phyloP scores from a whole-genome alignment of 306 rosid genomes.

The Canavalia gladiata region DNA sequence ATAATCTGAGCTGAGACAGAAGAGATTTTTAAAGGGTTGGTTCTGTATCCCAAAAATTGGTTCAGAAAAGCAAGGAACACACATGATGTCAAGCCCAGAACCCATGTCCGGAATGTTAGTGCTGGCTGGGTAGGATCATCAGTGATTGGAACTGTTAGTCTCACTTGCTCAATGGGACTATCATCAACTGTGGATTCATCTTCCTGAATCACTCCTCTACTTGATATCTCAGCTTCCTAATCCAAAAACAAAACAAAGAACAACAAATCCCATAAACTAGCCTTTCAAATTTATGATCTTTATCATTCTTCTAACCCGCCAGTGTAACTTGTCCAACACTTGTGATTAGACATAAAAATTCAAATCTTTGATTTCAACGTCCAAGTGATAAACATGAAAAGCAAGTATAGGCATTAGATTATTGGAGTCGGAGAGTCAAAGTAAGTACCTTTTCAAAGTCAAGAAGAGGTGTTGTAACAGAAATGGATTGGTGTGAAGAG shows the following conservation, averaged over 20 bases:
- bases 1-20: conserved; percentile 82
- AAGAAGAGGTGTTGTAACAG: conserved; percentile 78
- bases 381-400: background rate
- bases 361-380: too few relatives aligned
- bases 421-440: conserved; percentile 3
- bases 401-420: background rate
- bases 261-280: conserved; percentile 1
- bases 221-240: conserved; percentile 67
- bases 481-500: conserved; percentile 77
- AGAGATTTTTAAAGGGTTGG: conserved; percentile 60
- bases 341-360: too few relatives aligned
- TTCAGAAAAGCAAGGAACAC: conserved; percentile 74
- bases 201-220: background rate
- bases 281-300: background rate
- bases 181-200: conserved; percentile 52
- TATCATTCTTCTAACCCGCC: background rate
- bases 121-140: conserved; percentile 76
- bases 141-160: conserved; percentile 73
- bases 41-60: conserved; percentile 75
- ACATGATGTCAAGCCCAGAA: conserved; percentile 74
- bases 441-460: conserved; percentile 81
- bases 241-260: conserved; percentile 13
- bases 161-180: conserved; percentile 81
- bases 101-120: conserved; percentile 89
- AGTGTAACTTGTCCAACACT: background rate